Percentiles rank a stretch among this genome's conserved stretches.
phyloP scores from a whole-genome alignment of 148 eudicot species.

The Arctostaphylos glauca region DNA sequence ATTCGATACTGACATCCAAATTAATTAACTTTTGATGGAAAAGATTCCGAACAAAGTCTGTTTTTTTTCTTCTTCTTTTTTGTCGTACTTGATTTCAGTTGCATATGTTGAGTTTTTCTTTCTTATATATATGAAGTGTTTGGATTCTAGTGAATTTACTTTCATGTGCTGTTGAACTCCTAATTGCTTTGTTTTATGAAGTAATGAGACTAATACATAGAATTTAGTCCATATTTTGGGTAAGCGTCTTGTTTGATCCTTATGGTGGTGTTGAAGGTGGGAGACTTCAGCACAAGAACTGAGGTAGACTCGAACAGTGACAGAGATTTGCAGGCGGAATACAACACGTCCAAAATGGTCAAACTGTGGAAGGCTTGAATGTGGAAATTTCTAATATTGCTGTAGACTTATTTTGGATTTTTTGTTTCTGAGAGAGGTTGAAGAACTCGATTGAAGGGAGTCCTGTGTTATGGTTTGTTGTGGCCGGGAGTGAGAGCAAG shows the following conservation, averaged over 20 bases:
- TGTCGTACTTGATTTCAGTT: not conserved
- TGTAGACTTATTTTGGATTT: not conserved
- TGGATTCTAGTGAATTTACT: no score
- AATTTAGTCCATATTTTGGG: no score
- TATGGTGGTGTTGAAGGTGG: constrained; percentile 90
- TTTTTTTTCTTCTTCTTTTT: not conserved
- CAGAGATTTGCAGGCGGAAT: not conserved
- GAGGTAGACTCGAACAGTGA: constrained; percentile 23
- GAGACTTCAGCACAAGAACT: constrained; percentile 92
- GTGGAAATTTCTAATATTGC: not conserved
- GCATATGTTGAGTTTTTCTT: no score
- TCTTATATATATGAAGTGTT: no score
- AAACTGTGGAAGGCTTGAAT: no score
- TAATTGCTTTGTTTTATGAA: no score
- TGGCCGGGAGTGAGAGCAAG: not conserved
- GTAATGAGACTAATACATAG: no score
- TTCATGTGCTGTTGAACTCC: no score
- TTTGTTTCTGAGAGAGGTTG: not conserved
- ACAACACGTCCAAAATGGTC: no score
- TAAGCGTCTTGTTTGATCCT: constrained; percentile 79
- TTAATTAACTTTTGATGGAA: not conserved
- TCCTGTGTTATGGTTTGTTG: not conserved
- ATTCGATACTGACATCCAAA: not conserved
- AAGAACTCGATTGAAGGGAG: not conserved
- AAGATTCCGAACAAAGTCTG: not conserved